phyloP scores from a whole-genome alignment of 129 eudicot species.

The Lactuca saligna region DNA sequence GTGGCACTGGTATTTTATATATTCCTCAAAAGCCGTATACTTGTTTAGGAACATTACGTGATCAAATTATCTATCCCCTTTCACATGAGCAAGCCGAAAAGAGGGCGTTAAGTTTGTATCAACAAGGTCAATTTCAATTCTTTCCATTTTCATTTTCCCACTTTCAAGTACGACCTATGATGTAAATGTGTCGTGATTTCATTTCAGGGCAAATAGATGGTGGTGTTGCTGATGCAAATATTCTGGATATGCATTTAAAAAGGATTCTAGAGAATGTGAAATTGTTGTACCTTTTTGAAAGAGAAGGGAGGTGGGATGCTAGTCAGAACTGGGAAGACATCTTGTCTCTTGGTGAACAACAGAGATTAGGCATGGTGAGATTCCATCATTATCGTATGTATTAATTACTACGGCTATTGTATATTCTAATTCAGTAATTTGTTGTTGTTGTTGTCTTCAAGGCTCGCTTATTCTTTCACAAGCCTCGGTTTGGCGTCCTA shows the following conservation, averaged over 20 bases:
- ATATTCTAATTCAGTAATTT: neutral
- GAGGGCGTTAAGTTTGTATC: slow-evolving; percentile 33
- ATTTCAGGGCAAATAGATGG: slow-evolving; percentile 41
- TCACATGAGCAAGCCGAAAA: slow-evolving; percentile 77
- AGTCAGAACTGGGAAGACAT: slow-evolving; percentile 93
- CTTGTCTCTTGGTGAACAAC: slow-evolving; percentile 96
- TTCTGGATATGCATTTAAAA: slow-evolving; percentile 70
- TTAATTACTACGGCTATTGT: neutral
- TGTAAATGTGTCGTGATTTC: too few species aligned
- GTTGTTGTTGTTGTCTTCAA: slow-evolving; percentile 25
- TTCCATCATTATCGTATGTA: slow-evolving; percentile 1
- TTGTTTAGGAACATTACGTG: slow-evolving; percentile 90
- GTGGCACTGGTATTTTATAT: slow-evolving; percentile 67
- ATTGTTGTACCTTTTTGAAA: slow-evolving; percentile 74
- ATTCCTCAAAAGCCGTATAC: slow-evolving; percentile 94
- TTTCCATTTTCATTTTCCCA: too few species aligned
- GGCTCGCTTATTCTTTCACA: slow-evolving; percentile 99
- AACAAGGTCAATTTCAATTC: slow-evolving; percentile 35
- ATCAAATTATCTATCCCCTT: slow-evolving; percentile 93
- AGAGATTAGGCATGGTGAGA: slow-evolving; percentile 93
- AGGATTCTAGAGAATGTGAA: slow-evolving; percentile 76
- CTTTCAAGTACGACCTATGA: too few species aligned
- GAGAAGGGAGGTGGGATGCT: slow-evolving; percentile 95
- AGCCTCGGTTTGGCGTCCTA: slow-evolving; percentile 87
- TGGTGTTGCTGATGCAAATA: slow-evolving; percentile 19